Base-by-base conservation (phyloP, 169 alveolate species). In the Plasmodium cynomolgi region DNA sequence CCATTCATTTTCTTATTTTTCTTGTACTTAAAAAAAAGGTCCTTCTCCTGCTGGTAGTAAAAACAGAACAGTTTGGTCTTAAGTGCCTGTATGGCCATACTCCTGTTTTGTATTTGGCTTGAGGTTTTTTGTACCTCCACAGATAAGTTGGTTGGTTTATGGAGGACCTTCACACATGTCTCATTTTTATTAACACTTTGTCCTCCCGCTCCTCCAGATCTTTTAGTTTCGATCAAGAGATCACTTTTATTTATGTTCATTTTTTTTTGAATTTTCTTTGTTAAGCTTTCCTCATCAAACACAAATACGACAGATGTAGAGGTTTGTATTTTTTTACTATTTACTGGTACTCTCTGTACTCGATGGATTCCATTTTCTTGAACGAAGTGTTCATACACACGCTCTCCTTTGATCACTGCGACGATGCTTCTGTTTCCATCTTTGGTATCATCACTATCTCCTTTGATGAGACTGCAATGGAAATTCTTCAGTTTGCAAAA, bases 161-260 rank as follows among this genome's bases (percentile, higher is more conserved):
- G 99, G 1, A 98, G 97, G 1, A 97, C 96, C 37, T 99, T 93
- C 4, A 96, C 98, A 33, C 99, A 99, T 2, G 99, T 97, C 81
- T 98, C 99, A 58, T 98, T 98, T 84, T 97, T 98, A 96, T 98
- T 98, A 3, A 98, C 99, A 91, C 98, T 98, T 92, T 98, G 98
- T 17, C 99, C 99, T 39, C 99, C 99, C 20, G 99, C 98, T 2
- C 99, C 99, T 33, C 98, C 96, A n/a, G 99, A 97, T 68, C 99
- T 95, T 98, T 97, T 97, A 11, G 98, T 97, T 90, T 98, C 99
- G 29, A 98, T 93, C 20, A 90, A 84, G 17, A 98, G 83, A 75
- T 97, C 99, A n/a, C 94, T 95, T 50, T 97, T 97, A 44, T 74
- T 23, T 6, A 85, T 15, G 15, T 77, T 54, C 6, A 85, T 83